Base-by-base conservation (phyloP, 78 protist species). In the Dictyostelium discoideum region DNA sequence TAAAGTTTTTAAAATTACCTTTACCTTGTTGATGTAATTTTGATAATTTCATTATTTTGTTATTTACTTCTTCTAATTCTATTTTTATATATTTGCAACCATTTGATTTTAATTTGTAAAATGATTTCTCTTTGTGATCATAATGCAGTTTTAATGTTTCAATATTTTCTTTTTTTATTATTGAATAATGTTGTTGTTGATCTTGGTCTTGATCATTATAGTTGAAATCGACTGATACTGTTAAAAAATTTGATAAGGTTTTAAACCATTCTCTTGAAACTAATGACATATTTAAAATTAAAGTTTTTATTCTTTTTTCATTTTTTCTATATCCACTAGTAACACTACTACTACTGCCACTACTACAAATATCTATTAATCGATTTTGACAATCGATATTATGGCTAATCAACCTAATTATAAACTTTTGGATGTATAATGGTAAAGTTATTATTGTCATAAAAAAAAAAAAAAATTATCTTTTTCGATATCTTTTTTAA, bases 331-430 rank as follows among this genome's bases (percentile, higher is more conserved):
- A 69, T 2, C 69, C 20, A 60, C 20, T 60, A 54, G 18, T 54
- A 1, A 2, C 65, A 16, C 6, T 16, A 13, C 11, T 48, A 63
- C 24, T n/a, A n/a, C n/a, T n/a, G n/a, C n/a, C n/a, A n/a, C n/a
- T n/a, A n/a, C n/a, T n/a, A n/a, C n/a, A n/a, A n/a, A n/a, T n/a
- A 24, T 69, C 77, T 69, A 69, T 24, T 69, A 69, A 69, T 69
- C 37, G 24, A 24, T 69, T 69, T 6, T 69, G 11, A 11, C 13
- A 11, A 29, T 69, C 37, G 11, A 69, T 69, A 3, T 69, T 14
- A 3, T 69, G 14, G 18, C 77, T 11, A 11, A 69, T 24, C 16
- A 69, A 26, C 26, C 37, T 69, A 26, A 69, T 69, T n/a, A 69
- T 69, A 26, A 26, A 29, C 6, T 69, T 69, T 69, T 69, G 77